Evolutionary conservation across 148 eudicot genomes (phyloP).

Genomic region (Beta vulgaris): DNA sequence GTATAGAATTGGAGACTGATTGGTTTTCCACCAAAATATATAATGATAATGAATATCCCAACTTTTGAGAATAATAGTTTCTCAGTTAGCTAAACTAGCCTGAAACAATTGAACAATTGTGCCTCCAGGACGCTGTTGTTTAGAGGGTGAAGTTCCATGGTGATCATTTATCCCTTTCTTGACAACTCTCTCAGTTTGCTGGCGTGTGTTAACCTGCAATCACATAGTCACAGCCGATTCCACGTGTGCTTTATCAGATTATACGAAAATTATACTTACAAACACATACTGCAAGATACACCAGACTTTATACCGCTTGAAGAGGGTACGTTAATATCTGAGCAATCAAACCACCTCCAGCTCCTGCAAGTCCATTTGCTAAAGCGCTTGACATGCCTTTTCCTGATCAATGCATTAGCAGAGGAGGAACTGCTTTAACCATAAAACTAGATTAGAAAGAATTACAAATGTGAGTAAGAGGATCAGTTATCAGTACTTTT

Average conservation of each 20-base stretch:
- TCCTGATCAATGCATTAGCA: constrained; percentile 25
- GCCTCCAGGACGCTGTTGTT: constrained; percentile 35
- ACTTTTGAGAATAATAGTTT: background rate
- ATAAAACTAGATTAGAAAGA: constrained; percentile 1
- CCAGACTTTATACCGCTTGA: constrained; percentile 52
- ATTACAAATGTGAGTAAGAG: background rate
- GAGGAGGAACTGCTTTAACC: constrained; percentile 14
- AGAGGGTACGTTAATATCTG: constrained; percentile 90
- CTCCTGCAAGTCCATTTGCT: constrained; percentile 88
- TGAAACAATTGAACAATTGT: constrained; percentile 59
- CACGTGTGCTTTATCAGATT: constrained; percentile 17
- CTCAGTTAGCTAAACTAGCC: constrained; percentile 28
- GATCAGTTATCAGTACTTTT: background rate
- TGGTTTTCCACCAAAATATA: background rate
- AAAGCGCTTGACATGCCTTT: constrained; percentile 75
- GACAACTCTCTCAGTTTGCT: constrained; percentile 68
- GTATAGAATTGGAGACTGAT: background rate
- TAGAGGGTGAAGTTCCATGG: constrained; percentile 23
- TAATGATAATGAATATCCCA: background rate
- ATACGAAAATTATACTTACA: background rate
- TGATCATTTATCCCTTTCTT: constrained; percentile 38
- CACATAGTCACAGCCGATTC: constrained; percentile 13
- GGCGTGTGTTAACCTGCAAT: constrained; percentile 65
- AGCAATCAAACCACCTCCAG: constrained; percentile 89
- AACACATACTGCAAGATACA: background rate